Base-by-base conservation (phyloP, 768 basidiomycete genomes). In the Cystofilobasidium bisporidii region DNA sequence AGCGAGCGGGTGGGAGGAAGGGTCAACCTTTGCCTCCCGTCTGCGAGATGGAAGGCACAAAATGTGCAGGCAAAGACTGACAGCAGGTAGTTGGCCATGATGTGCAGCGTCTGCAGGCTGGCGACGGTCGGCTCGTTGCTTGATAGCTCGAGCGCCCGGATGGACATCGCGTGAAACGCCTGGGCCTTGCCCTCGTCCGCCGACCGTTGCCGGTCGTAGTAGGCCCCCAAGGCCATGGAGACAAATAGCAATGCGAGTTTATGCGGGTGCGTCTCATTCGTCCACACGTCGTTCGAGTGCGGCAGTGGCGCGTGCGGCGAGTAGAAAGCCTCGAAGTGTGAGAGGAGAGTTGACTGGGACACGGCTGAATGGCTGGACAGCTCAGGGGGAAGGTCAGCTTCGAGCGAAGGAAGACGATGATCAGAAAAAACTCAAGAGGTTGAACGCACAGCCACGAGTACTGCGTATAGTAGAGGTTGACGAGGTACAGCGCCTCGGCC, bases 71-170 rank as follows among this genome's bases (percentile, higher is more conserved):
- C n/a, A n/a, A n/a, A n/a, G n/a, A n/a, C n/a, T n/a, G n/a, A 61
- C 60, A 61, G 41, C 17, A 24, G 60, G 26, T 61, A 61, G 38
- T 61, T 61, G 15, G 60, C 60, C 60, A 61, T 61, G 40, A 61
- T 47, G 45, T 61, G 60, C 36, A 61, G 45, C 40, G 60, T 30
- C 38, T 61, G 60, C 5, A 61, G 40, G 26, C 60, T 47, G 22
- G 60, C 60, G 20, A 61, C 60, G 6, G 60, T 61, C 18, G 40
- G 60, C 10, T 61, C 60, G 40, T 61, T 47, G 28, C 28, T 28
- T 22, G 45, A 28, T 24, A 61, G 38, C 28, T 61, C 38, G 28
- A 43, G 36, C 24, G 38, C n/a, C 60, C 32, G 41, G 33, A 61
- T 17, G 45, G 41, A 61, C 6, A 45, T 3, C 41, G 40, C 33